These are phyloP conservation scores for Leccinum barrowsii DNA, from an alignment of 768 basidiomycete genomes.

Conservation along the genomic window DNA sequence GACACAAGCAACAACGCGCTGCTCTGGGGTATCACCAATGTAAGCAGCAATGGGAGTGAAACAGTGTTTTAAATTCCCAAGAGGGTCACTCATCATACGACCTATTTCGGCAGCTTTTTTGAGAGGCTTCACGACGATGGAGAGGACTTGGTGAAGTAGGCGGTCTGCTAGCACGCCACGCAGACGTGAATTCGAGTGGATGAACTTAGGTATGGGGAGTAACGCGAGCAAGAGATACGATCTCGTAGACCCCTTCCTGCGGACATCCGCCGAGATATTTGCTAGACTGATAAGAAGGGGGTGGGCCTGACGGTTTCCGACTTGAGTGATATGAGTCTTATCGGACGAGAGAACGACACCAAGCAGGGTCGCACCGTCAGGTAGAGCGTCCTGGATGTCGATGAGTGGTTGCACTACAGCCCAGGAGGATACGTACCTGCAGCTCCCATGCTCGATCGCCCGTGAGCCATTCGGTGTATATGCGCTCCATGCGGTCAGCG, in stretches of 20 bases:
- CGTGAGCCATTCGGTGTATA: background rate
- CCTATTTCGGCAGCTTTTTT: background rate
- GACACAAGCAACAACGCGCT: background rate
- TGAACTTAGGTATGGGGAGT: background rate
- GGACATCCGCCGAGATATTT: background rate
- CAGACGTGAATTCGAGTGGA: background rate
- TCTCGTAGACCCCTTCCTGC: background rate
- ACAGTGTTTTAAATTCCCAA: background rate
- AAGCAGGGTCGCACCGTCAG: background rate
- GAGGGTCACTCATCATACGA: background rate
- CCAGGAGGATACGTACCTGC: background rate
- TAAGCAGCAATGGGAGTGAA: background rate
- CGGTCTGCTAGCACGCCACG: background rate
- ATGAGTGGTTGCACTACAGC: too few relatives aligned
- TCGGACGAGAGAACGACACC: background rate
- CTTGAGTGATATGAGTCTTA: background rate
- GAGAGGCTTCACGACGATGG: background rate
- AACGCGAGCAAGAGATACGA: background rate
- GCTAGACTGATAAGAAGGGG: background rate
- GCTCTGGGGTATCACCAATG: background rate
- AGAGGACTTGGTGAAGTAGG: background rate
- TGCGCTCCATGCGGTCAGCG: background rate
- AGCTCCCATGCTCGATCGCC: background rate
- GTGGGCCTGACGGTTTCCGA: background rate
- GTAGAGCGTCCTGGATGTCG: background rate